Base-by-base conservation (phyloP, 306 rosid species). In the Argentina anserina region DNA sequence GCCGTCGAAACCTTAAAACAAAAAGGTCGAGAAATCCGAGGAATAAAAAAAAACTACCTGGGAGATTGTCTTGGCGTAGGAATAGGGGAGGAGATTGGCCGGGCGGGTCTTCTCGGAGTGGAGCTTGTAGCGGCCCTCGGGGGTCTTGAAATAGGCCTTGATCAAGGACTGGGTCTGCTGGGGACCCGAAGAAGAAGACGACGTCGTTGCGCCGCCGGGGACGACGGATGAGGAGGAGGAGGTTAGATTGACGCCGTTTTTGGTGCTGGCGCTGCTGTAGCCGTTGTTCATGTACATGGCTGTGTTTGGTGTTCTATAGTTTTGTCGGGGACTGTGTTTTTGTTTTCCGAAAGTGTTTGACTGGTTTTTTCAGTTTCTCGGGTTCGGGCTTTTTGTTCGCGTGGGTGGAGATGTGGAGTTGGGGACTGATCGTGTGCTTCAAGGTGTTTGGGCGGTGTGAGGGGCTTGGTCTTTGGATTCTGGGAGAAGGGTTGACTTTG, bases 31-130 rank as follows among this genome's bases (percentile, higher is more conserved):
- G 18, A 21, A 50, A 42, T 33, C 36, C 36, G 5, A 33, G 36
- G 36, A 73, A 0, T 14, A 11, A 11, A 15, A 6, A 43, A 15
- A 4, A 45, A 14, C 7, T 25, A 94, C 99, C 97, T 88, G 97
- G 76, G 97, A 80, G 70, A 90, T 88, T 67, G 96, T 87, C 83
- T 95, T 95, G 68, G 97, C 97, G 81, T 90, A 96, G 72, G 88
- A 85, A 53, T 86, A 91, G 79, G 88, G 99, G 72, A 86, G 99
- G 59, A 95, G 89, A 41, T 90, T 91, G 4, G 97, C 78, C 71
- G 99, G 97, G 34, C 90, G 97, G 73, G 97, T 84, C 81, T 95
- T 95, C 83, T 95, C 99, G 77, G 85, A 95, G 78, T 84, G 93
- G 66, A 95, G 97, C 84, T 95, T 95, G 79, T 91, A 95, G 18